These are phyloP conservation scores for Murraya koenigii DNA, from an alignment of 345 rosid genomes.

Conservation along the genomic window DNA sequence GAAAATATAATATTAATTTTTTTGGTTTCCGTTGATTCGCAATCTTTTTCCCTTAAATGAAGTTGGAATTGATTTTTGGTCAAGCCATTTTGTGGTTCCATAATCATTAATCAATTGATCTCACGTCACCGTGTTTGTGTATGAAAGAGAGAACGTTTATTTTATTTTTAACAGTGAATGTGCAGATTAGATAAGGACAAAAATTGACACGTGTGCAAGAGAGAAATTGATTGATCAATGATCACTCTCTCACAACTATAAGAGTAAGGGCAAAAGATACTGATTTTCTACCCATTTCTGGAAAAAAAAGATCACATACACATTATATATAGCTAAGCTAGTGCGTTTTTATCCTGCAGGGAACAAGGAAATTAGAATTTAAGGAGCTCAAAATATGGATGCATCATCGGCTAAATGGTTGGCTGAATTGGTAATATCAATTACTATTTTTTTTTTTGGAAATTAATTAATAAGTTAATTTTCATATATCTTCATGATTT, in stretches of 20 bases:
- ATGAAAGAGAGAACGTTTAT: not conserved
- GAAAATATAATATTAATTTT: not conserved
- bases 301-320: not conserved
- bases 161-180: not conserved
- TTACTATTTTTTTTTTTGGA: not conserved
- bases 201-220: not conserved
- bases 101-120: not conserved
- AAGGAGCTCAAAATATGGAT: constrained; percentile 20
- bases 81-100: not conserved
- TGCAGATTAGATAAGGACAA: not conserved
- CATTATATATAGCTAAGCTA: not conserved
- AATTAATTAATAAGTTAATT: no score
- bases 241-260: not conserved
- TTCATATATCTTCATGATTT: not conserved
- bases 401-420: constrained; percentile 44
- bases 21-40: not conserved
- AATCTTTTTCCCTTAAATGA: not conserved
- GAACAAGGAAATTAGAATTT: not conserved
- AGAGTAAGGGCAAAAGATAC: not conserved
- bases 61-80: not conserved
- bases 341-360: no score
- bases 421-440: constrained; percentile 41
- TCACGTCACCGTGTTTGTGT: not conserved
- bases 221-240: not conserved
- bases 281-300: not conserved